A percentile compares a stretch with the other conserved stretches of the same genome.
Conservation (phyloP, 2,329 filamentous ascomycete genomes). For the Aspergillus intermedius region DNA sequence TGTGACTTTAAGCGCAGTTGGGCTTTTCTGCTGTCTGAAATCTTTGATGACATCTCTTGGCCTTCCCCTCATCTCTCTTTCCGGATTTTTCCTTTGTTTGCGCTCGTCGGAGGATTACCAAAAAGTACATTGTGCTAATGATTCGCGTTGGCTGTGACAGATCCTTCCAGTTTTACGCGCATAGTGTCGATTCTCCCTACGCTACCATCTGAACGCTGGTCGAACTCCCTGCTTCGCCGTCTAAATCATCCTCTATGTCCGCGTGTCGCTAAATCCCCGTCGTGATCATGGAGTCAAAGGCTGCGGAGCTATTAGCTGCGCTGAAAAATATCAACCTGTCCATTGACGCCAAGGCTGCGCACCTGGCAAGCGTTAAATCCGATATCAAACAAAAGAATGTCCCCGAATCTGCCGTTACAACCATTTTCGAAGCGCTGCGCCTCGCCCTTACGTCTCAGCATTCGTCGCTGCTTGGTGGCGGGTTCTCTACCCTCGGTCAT, state of each 20-base stretch:
- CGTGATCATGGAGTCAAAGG: slow-evolving; percentile 51
- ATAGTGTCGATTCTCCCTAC: too few species aligned
- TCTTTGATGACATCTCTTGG: too few species aligned
- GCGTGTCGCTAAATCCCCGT: slow-evolving; percentile 9
- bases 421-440: slow-evolving; percentile 76
- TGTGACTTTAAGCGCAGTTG: too few species aligned
- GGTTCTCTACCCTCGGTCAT: slow-evolving; percentile 82
- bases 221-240: background rate
- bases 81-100: slow-evolving; percentile 11
- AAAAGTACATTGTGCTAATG: slow-evolving; percentile 5
- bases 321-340: slow-evolving; percentile 58
- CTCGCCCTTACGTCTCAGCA: slow-evolving; percentile 70
- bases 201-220: background rate
- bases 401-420: slow-evolving; percentile 61
- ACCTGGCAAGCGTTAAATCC: slow-evolving; percentile 71
- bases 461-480: slow-evolving; percentile 69
- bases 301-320: slow-evolving; percentile 46
- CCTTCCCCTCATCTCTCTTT: slow-evolving; percentile 4
- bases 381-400: slow-evolving; percentile 90
- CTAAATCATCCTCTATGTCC: slow-evolving; percentile 9
- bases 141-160: background rate
- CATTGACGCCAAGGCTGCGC: slow-evolving; percentile 63
- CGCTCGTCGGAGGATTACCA: slow-evolving; percentile 5
- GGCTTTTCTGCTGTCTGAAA: too few species aligned
- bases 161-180: too few species aligned